Evolutionary conservation across 108 stramenopile species (phyloP).

Genomic region (Skeletonema marinoi): DNA sequence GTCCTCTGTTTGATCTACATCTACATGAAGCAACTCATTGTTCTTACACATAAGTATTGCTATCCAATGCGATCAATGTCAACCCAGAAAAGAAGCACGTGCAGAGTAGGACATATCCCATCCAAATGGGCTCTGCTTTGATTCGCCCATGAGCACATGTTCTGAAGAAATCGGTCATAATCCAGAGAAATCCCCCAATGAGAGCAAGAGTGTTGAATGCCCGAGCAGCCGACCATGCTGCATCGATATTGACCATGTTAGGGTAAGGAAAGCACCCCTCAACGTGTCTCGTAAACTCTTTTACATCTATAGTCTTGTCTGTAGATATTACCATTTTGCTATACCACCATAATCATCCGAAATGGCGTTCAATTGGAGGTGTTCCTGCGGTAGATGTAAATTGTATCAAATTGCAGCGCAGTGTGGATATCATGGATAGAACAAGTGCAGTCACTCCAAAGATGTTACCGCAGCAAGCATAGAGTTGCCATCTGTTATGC

Average conservation of each 20-base stretch:
- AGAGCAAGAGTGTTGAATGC: background rate
- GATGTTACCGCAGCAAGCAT: no score
- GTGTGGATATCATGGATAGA: background rate
- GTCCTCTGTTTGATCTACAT: background rate
- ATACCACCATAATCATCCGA: background rate
- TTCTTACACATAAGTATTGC: slow-evolving; percentile 16
- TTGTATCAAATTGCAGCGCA: background rate
- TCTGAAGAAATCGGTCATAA: no score
- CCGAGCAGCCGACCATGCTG: background rate
- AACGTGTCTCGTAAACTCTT: background rate
- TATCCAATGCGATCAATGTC: slow-evolving; percentile 9
- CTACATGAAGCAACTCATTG: background rate
- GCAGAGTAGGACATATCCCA: background rate
- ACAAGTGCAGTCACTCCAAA: background rate
- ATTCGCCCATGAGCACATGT: no score
- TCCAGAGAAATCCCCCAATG: no score
- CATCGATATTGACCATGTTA: background rate
- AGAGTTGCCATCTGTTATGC: no score
- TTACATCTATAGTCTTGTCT: background rate
- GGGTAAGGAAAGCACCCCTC: background rate
- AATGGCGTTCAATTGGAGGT: background rate
- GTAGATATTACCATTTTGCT: no score
- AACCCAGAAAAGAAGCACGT: slow-evolving; percentile 4
- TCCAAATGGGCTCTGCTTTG: no score
- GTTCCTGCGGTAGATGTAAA: background rate